Evolutionary conservation across 2,329 filamentous ascomycete species (phyloP).

Genomic region (Exserohilum turcica): DNA sequence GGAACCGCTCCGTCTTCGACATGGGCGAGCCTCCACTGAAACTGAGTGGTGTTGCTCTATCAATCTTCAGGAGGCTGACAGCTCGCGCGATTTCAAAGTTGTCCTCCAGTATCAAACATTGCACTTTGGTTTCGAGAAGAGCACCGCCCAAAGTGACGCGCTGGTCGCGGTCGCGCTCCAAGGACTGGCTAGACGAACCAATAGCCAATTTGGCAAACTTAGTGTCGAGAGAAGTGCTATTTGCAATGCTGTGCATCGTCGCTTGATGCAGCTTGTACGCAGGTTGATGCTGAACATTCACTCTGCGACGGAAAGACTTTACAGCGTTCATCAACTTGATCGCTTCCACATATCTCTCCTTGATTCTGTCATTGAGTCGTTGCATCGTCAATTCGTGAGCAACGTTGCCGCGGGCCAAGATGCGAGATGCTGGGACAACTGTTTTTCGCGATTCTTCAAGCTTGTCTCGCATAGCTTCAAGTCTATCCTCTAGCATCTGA

Average conservation of each 20-base stretch:
- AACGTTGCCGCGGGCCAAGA: background rate
- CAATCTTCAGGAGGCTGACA: background rate
- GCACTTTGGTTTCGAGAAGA: constrained; percentile 36
- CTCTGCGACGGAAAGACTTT: constrained; percentile 21
- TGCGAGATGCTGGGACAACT: background rate
- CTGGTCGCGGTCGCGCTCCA: constrained; percentile 33
- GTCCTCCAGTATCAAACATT: constrained; percentile 39
- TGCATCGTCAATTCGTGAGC: constrained; percentile 1
- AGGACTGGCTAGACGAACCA: constrained; percentile 11
- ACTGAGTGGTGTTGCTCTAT: constrained; percentile 1
- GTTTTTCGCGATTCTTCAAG: constrained; percentile 21
- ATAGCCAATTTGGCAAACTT: constrained; percentile 25
- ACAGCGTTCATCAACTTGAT: constrained; percentile 25
- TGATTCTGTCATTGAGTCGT: constrained; percentile 9
- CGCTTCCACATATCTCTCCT: constrained; percentile 19
- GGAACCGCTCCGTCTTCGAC: constrained; percentile 21
- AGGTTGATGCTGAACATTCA: constrained; percentile 44
- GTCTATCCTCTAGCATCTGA: constrained; percentile 24
- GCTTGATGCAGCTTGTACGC: constrained; percentile 49
- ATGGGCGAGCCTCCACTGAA: constrained; percentile 18
- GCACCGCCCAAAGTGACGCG: constrained; percentile 36
- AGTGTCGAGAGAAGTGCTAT: constrained; percentile 21
- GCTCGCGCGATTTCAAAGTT: constrained; percentile 30
- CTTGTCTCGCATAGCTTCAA: constrained; percentile 21
- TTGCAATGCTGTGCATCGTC: constrained; percentile 27